Base-by-base conservation (phyloP, 2,329 filamentous ascomycete genomes). In the Xylariaceae sp. region DNA sequence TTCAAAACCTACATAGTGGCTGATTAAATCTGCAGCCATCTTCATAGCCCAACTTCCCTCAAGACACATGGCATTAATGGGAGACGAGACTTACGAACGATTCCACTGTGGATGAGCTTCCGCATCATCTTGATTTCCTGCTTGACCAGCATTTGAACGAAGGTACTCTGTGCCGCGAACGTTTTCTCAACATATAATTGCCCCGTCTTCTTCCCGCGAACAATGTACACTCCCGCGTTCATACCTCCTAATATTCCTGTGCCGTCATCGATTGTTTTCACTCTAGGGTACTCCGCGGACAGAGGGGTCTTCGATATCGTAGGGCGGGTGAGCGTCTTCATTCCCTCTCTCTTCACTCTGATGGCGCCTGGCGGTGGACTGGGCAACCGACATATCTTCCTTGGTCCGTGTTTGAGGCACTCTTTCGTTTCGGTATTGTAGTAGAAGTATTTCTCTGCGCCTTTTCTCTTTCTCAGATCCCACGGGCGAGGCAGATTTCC, bases 41-140 rank as follows among this genome's bases (percentile, higher is more conserved):
- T 46, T 38, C 14, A 18, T 17, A 17, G 14, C 14, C 14, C 16
- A 42, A 22, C 39, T 9, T 5, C 12, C 6, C 41, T 17, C 10
- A 6, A 5, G 42, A 31, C 6, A 31, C 3, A 28, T 4, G 19
- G 41, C 31, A n/a, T 31, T 17, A 42, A 17, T 7, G 4, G 31
- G 7, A 28, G 3, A 22, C 5, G 10, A 42, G 14, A 42, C 40
- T 43, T 48, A 48, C 47, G 52, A 41, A 54, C 45, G 17, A 50
- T 48, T 14, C 44, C 33, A 18, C 28, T 45, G 41, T 54, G 52
- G 3, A 45, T 28, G 13, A 51, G 41, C 34, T 31, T 22, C 6
- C 45, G 42, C 48, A 51, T 54, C 44, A 48, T 41, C 19, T n/a
- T n/a, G 6, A 54, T 54, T 42, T 54, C 48, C n/a, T 13, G n/a